Evolutionary conservation across 441 rosid genomes (phyloP).

Genomic region (Capsella rubella): DNA sequence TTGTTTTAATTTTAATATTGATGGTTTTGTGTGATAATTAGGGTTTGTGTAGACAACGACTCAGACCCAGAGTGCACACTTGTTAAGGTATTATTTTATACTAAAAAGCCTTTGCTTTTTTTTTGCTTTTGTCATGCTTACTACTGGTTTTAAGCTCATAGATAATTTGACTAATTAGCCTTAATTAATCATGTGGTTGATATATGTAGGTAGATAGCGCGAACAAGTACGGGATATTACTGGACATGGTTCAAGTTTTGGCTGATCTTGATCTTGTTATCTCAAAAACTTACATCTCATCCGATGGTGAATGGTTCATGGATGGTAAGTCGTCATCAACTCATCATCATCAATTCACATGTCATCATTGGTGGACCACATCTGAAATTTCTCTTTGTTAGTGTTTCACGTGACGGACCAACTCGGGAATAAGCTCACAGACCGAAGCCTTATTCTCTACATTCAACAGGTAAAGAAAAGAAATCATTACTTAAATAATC

Average conservation of each 20-base stretch:
- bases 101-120: too few relatives aligned
- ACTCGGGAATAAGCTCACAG: constrained; percentile 80
- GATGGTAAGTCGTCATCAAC: constrained; percentile 64
- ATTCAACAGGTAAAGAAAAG: constrained; percentile 63
- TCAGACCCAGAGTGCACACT: constrained; percentile 77
- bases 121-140: background rate
- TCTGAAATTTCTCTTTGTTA: constrained; percentile 46
- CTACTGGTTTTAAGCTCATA: background rate
- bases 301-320: constrained; percentile 98
- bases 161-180: background rate
- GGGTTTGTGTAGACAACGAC: constrained; percentile 90
- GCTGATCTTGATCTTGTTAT: constrained; percentile 97
- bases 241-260: constrained; percentile 94
- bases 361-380: constrained; percentile 34
- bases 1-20: background rate
- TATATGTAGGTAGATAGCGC: constrained; percentile 83
- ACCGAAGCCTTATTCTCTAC: constrained; percentile 73
- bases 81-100: constrained; percentile 61
- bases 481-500: background rate
- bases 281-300: constrained; percentile 89
- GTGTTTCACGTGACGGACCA: constrained; percentile 99
- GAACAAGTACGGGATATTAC: constrained; percentile 83
- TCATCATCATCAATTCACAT: constrained; percentile 33
- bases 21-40: constrained; percentile 43
- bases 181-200: constrained; percentile 17